Base-by-base conservation (phyloP, 148 eudicot genomes). In the Limonium bicolor region DNA sequence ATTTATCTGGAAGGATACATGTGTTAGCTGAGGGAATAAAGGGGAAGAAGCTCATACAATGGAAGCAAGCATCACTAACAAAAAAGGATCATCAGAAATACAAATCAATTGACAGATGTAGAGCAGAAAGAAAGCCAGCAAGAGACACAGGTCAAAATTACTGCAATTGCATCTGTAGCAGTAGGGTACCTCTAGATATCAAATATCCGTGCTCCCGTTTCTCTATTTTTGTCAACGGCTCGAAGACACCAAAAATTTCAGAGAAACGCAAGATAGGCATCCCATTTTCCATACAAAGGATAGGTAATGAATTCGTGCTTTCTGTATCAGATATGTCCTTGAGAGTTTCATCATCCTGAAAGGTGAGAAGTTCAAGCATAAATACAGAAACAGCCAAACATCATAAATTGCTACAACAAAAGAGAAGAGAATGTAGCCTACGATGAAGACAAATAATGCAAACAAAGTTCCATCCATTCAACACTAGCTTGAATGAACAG, bases 221-320 rank as follows among this genome's bases (percentile, higher is more conserved):
- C 56, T 60, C 73, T 47, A 62, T 43, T 58, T 68, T 83, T 52
- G 66, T 81, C 41, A 61, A 31, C 20, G 95, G 78, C 55, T 73
- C 72, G 42, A 67, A 64, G 59, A 81, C 72, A 48, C 88, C 95
- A 67, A 90, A 90, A 41, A 90, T 90, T 76, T 90, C 99, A 48
- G 99, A 90, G 58, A 90, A 85, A 15, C 80, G 73, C 48, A 90
- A 57, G 48, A 90, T 86, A 37, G 74, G 64, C 53, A 50, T 54
- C 51, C 99, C 99, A 63, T 81, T 80, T 64, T 81, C 95, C 28
- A 67, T 41, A 36, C 72, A 90, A 55, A 90, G 68, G 46, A 90
- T 53, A 38, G 99, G 99, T 28, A 90, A 66, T 7, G 78, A 69
- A 26, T 63, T 38, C 26, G 58, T 39, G 42, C 56, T 65, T 43